Evolutionary conservation across 2,329 filamentous ascomycete species (phyloP).

Genomic region (Neofusicoccum sp.): DNA sequence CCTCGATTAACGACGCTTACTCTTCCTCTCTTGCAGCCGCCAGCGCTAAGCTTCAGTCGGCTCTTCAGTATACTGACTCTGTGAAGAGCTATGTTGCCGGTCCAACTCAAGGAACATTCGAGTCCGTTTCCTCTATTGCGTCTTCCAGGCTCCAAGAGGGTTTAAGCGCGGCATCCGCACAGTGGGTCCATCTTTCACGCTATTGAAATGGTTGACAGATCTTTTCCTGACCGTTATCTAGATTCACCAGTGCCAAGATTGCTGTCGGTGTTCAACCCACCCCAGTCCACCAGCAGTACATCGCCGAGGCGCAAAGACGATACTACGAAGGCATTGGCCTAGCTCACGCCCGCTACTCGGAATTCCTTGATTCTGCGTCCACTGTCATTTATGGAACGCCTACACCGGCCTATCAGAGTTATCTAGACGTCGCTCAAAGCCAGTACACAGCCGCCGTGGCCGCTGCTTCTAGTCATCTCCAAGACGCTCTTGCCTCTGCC

Average conservation of each 20-base stretch:
- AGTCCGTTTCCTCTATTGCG: constrained; percentile 67
- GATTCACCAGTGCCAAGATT: constrained; percentile 67
- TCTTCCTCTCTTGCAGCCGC: constrained; percentile 66
- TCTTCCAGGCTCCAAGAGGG: constrained; percentile 70
- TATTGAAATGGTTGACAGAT: not conserved
- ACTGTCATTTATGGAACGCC: constrained; percentile 68
- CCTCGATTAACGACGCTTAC: constrained; percentile 70
- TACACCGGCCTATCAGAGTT: constrained; percentile 55
- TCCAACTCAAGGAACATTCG: constrained; percentile 53
- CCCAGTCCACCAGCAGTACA: constrained; percentile 53
- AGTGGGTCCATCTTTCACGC: constrained; percentile 37
- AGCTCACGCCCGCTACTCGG: constrained; percentile 77
- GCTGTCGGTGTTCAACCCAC: constrained; percentile 67
- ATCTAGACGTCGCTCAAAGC: constrained; percentile 28
- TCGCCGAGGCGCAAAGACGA: constrained; percentile 64
- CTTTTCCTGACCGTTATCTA: not conserved
- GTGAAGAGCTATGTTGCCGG: constrained; percentile 43
- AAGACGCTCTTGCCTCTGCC: constrained; percentile 40
- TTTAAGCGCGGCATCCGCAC: constrained; percentile 69
- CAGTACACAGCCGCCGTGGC: constrained; percentile 37
- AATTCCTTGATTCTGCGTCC: constrained; percentile 73
- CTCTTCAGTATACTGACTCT: constrained; percentile 49
- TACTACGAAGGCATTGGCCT: constrained; percentile 80
- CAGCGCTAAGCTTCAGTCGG: constrained; percentile 60
- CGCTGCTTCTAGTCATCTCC: constrained; percentile 35